phyloP scores from a whole-genome alignment of 495 filamentous ascomycete genomes.

The Aspergillus leporis region DNA sequence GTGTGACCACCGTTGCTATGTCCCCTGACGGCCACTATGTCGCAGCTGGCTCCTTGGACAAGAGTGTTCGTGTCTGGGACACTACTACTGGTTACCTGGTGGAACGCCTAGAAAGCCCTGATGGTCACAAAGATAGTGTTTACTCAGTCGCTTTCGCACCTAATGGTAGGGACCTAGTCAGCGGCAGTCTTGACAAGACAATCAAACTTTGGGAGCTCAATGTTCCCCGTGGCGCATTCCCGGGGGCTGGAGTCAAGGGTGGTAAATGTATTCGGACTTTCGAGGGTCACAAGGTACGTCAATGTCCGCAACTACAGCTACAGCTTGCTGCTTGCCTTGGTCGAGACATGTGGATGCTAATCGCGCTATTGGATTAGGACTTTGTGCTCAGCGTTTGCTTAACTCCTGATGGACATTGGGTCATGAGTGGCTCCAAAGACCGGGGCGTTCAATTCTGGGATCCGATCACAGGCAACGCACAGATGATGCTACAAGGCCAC shows the following conservation, averaged over 20 bases:
- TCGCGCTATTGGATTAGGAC: constrained; percentile 55
- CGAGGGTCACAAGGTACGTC: constrained; percentile 82
- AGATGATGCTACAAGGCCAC: constrained; percentile 91
- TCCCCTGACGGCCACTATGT: constrained; percentile 86
- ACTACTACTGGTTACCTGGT: constrained; percentile 76
- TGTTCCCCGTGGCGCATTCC: constrained; percentile 62
- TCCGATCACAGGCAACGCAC: constrained; percentile 79
- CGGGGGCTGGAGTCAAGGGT: constrained; percentile 64
- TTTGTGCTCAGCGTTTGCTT: constrained; percentile 88
- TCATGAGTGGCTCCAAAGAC: constrained; percentile 89
- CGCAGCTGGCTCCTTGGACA: constrained; percentile 84
- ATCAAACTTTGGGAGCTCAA: constrained; percentile 94
- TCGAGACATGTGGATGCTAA: constrained; percentile 7
- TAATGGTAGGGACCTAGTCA: constrained; percentile 83
- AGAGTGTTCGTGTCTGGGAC: constrained; percentile 91
- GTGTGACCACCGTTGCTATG: constrained; percentile 89
- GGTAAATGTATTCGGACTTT: constrained; percentile 86
- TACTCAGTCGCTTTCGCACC: constrained; percentile 90
- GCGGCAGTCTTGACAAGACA: constrained; percentile 87
- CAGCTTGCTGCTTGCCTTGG: constrained; percentile 10
- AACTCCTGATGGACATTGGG: constrained; percentile 85
- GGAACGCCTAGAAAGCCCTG: constrained; percentile 79
- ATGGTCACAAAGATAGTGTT: constrained; percentile 90
- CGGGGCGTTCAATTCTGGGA: constrained; percentile 94
- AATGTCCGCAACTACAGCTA: constrained; percentile 2